These are phyloP conservation scores for Nicotiana tabacum DNA, from an alignment of 257 asterid species.

Conservation along the genomic window DNA sequence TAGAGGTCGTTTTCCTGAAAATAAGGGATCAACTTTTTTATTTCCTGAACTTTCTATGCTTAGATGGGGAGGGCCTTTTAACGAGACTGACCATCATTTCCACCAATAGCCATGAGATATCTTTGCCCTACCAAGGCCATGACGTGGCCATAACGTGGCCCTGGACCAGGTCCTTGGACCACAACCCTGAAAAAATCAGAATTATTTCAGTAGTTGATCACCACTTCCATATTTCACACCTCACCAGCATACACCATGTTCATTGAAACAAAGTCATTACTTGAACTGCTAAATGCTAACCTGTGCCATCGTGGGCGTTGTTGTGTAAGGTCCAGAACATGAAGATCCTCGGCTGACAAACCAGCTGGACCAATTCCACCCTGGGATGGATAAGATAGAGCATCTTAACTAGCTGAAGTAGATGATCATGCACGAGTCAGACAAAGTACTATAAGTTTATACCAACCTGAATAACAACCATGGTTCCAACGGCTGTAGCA, in stretches of 20 bases:
- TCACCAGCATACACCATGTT: background rate
- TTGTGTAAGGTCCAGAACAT: slow-evolving; percentile 70
- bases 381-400: slow-evolving; percentile 27
- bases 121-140: slow-evolving; percentile 99
- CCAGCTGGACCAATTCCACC: slow-evolving; percentile 86
- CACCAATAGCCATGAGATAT: slow-evolving; percentile 99
- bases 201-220: background rate
- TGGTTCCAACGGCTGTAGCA: slow-evolving; percentile 98
- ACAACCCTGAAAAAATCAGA: slow-evolving; percentile 58
- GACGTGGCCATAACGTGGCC: slow-evolving; percentile 98
- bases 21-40: no score
- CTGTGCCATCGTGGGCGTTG: slow-evolving; percentile 93
- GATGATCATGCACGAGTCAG: background rate
- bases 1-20: slow-evolving; percentile 85
- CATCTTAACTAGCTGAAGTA: background rate
- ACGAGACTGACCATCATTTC: slow-evolving; percentile 83
- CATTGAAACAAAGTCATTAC: slow-evolving; percentile 1
- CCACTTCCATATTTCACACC: no score
- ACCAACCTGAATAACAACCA: slow-evolving; percentile 98
- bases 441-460: background rate
- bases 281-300: slow-evolving; percentile 28
- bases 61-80: no score
- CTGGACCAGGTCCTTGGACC: slow-evolving; percentile 99
- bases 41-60: no score
- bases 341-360: slow-evolving; percentile 79